Percentiles rank a stretch among this genome's conserved stretches.
Evolutionary conservation across 1,284 basidiomycete genomes (phyloP).

Genomic region (Sanguinoderma infundibulare): DNA sequence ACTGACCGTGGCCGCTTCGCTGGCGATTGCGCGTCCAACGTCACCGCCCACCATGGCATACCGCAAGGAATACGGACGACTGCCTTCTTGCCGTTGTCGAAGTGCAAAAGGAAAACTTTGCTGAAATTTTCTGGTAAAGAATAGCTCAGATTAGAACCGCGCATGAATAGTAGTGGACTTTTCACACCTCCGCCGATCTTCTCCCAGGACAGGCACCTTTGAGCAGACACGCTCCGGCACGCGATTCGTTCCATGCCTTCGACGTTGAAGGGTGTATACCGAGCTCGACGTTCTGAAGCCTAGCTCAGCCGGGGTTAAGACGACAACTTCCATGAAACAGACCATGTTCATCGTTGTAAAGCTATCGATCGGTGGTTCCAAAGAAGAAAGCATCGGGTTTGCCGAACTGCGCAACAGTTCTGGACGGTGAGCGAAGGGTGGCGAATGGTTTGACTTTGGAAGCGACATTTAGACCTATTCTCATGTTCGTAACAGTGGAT

Average conservation of each 20-base stretch:
- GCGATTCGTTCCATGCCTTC: slow-evolving; percentile 7
- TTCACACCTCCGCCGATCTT: slow-evolving; percentile 10
- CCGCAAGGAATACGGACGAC: slow-evolving; percentile 12
- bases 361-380: too few relatives aligned
- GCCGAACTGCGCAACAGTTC: too few relatives aligned
- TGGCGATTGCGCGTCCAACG: slow-evolving; percentile 8
- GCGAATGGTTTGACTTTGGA: too few relatives aligned
- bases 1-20: slow-evolving; percentile 17
- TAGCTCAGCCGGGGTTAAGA: too few relatives aligned
- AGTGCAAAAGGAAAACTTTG: slow-evolving; percentile 9
- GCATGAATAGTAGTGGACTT: too few relatives aligned
- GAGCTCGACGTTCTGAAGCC: too few relatives aligned
- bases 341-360: too few relatives aligned
- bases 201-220: slow-evolving; percentile 6
- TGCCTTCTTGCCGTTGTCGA: slow-evolving; percentile 6
- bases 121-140: slow-evolving; percentile 3
- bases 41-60: slow-evolving; percentile 6
- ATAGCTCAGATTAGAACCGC: neutral
- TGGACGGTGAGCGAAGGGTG: too few relatives aligned
- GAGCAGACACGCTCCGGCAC: slow-evolving; percentile 5
- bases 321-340: too few relatives aligned
- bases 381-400: too few relatives aligned
- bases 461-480: too few relatives aligned
- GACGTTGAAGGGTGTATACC: slow-evolving; percentile 9
- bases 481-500: too few relatives aligned